A percentile compares a stretch with the other conserved stretches of the same genome.
Evolutionary conservation across 31 red algal species (phyloP).

Genomic region (Asparagopsis taxiformis): DNA sequence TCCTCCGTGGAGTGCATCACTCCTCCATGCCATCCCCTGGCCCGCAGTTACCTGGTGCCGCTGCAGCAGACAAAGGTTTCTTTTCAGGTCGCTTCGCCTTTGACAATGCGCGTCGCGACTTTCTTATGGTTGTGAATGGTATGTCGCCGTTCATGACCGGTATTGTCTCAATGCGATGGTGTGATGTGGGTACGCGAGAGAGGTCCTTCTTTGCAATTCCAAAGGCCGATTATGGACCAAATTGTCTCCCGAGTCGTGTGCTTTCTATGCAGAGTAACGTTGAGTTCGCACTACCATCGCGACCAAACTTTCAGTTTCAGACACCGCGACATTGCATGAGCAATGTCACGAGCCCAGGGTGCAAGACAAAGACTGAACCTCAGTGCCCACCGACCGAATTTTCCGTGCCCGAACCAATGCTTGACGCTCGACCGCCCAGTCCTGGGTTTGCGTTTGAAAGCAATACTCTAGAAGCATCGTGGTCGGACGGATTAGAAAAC

Average conservation of each 20-base stretch:
- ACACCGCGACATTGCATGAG: neutral
- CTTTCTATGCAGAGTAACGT: constrained; percentile 43
- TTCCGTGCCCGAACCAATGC: neutral
- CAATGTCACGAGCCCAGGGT: neutral
- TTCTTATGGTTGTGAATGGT: constrained; percentile 40
- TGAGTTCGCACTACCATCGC: neutral
- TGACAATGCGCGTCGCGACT: constrained; percentile 28
- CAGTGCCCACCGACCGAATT: neutral
- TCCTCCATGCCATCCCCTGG: constrained; percentile 1
- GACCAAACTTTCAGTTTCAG: neutral
- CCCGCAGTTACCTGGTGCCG: neutral
- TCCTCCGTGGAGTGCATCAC: constrained; percentile 38
- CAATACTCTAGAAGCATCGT: constrained; percentile 4
- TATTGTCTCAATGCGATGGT: constrained; percentile 44
- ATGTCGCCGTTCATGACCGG: constrained; percentile 37
- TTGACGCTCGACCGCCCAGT: neutral
- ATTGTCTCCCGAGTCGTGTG: constrained; percentile 36
- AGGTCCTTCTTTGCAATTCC: constrained; percentile 47
- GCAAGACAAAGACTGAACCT: neutral
- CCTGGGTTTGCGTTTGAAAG: constrained; percentile 27
- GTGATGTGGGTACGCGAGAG: constrained; percentile 16
- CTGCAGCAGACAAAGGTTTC: constrained; percentile 3
- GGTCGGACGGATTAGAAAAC: constrained; percentile 39
- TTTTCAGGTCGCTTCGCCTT: constrained; percentile 41
- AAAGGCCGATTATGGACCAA: constrained; percentile 30